Base-by-base conservation (phyloP, 208 protist genomes). In the Leishmania mexicana region DNA sequence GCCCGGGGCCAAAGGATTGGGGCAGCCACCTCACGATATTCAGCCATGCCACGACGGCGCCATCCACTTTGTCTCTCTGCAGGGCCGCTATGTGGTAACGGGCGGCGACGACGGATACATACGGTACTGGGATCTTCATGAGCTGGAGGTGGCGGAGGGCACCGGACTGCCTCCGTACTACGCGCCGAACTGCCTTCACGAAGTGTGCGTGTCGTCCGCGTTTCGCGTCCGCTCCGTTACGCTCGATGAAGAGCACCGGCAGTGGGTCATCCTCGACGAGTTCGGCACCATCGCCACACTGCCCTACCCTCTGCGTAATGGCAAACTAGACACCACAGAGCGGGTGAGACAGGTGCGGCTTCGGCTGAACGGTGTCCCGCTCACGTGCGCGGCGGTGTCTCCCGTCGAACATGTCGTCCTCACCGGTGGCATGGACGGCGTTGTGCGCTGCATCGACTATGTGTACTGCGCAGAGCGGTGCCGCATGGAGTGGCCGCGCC, bases 41-140 rank as follows among this genome's bases (percentile, higher is more conserved):
- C 47, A 81, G 10, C 88, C 93, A 21, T 95, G 90, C 70, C 95
- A 98, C 83, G 93, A 98, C 21, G 98, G 98, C 31, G 81, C 88
- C 62, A 98, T 99, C 75, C 94, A 98, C 78, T 88, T 94, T 15
- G 90, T 99, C 17, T 79, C 90, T 45, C 89, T 98, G 62, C 83
- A 97, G 54, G 90, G 81, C 28, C 64, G 72, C 42, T 89, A 92
- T 10, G 83, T 99, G 15, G 89, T 99, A 45, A 98, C 98, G 19
- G 98, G 94, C 21, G 99, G 99, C 40, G 86, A 96, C 38, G 99
- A 99, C 83, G 99, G 99, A 38, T 97, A 92, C 77, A 94, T 99
- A 67, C 90, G 97, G n/a, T 96, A 96, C 75, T 99, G 99, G 99
- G 81, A 94, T 64, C 87, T 97, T 71, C 89, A 86, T 13, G 90